phyloP scores from a whole-genome alignment of 768 basidiomycete species.

The Mycena kentingensis region DNA sequence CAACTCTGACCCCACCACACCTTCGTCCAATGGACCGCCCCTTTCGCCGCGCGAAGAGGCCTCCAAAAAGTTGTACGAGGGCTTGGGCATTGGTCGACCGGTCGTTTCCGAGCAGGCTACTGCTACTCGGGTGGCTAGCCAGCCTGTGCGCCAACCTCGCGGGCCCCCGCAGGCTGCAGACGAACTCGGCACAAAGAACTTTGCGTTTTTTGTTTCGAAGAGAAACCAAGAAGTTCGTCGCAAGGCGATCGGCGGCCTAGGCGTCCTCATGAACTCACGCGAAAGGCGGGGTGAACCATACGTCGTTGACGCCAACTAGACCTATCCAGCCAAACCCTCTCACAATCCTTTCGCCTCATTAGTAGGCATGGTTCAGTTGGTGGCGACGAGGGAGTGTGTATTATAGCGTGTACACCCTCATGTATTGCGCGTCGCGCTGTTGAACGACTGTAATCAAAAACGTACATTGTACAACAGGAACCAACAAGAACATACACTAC shows the following conservation, averaged over 20 bases:
- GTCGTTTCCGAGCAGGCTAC: slow-evolving; percentile 41
- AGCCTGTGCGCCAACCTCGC: slow-evolving; percentile 81
- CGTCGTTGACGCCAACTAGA: slow-evolving; percentile 68
- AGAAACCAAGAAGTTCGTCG: slow-evolving; percentile 80
- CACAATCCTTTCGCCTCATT: slow-evolving; percentile 12
- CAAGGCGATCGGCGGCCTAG: slow-evolving; percentile 81
- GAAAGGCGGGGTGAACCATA: slow-evolving; percentile 62
- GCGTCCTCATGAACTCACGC: slow-evolving; percentile 77
- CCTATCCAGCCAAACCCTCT: slow-evolving; percentile 9
- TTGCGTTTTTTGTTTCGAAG: no score
- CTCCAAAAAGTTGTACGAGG: slow-evolving; percentile 84
- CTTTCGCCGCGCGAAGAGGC: slow-evolving; percentile 88
- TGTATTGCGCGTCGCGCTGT: not conserved
- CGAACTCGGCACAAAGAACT: slow-evolving; percentile 86
- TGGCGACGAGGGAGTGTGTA: not conserved
- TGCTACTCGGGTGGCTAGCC: slow-evolving; percentile 61
- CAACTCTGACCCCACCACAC: slow-evolving; percentile 75
- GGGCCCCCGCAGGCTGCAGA: slow-evolving; percentile 87
- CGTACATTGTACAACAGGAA: not conserved
- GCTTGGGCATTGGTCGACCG: slow-evolving; percentile 81
- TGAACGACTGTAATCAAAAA: no score
- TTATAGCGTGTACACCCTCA: no score
- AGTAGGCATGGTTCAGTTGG: slow-evolving; percentile 6
- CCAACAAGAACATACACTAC: slow-evolving; percentile 34
- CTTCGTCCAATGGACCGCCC: slow-evolving; percentile 64